phyloP scores from a whole-genome alignment of 495 filamentous ascomycete species.

The Daldinia decipiens region DNA sequence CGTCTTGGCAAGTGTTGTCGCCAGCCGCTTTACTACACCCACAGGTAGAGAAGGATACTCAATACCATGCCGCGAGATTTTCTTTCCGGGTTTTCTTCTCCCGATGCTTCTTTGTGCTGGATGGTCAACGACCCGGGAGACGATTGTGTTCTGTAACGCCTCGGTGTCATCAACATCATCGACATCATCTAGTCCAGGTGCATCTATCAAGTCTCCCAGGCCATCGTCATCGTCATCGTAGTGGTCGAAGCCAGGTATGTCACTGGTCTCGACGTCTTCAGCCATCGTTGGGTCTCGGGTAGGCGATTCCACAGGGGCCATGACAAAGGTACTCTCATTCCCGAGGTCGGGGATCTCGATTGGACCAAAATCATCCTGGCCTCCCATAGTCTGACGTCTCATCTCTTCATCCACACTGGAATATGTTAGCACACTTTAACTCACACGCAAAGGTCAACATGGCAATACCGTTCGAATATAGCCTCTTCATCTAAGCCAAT shows the following conservation, averaged over 20 bases:
- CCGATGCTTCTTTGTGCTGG: conserved; percentile 33
- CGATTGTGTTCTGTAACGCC: conserved; percentile 36
- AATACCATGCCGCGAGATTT: conserved; percentile 77
- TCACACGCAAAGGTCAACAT: conserved; percentile 40
- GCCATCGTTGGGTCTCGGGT: conserved; percentile 33
- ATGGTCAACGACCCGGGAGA: conserved; percentile 45
- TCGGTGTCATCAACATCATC: conserved; percentile 34
- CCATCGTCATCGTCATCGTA: conserved; percentile 42
- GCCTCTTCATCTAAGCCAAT: conserved; percentile 55
- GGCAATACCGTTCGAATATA: conserved; percentile 48
- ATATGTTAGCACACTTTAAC: conserved; percentile 23
- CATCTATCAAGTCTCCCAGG: conserved; percentile 38
- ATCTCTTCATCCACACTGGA: conserved; percentile 52
- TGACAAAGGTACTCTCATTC: conserved; percentile 58
- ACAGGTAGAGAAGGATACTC: conserved; percentile 78
- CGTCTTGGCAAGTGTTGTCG: conserved; percentile 72
- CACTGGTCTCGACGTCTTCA: conserved; percentile 24
- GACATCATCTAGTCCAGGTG: conserved; percentile 40
- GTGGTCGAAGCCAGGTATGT: conserved; percentile 40
- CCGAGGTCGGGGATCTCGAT: conserved; percentile 57
- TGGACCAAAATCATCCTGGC: conserved; percentile 58
- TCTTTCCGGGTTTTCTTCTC: conserved; percentile 62
- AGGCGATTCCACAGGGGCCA: conserved; percentile 48
- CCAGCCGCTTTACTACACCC: conserved; percentile 77
- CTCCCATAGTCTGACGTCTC: conserved; percentile 48